Percentiles rank a stretch among this genome's conserved stretches.
phyloP scores from a whole-genome alignment of 345 rosid genomes.

The Psidium friedrichsthalianum region DNA sequence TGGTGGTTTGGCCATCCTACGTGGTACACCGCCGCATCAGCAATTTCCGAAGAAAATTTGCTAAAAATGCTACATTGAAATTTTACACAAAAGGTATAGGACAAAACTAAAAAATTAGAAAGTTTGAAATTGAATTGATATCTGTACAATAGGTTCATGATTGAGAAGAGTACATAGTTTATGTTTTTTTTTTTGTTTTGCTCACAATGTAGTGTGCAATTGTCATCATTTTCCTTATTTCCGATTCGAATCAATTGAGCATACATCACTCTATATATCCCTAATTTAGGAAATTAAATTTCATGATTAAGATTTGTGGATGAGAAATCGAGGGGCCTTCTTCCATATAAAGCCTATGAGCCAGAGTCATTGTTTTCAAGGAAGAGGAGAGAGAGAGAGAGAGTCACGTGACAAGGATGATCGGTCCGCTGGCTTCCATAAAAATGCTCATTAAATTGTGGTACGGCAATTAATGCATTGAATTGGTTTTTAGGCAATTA shows the following conservation, averaged over 20 bases:
- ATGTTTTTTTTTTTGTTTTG: not conserved
- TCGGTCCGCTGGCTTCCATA: not conserved
- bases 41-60: not conserved
- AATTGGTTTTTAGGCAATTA: not conserved
- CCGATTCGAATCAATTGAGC: not conserved
- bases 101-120: too few relatives aligned
- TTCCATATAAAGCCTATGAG: not conserved
- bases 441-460: not conserved
- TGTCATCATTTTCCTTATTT: not conserved
- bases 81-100: too few relatives aligned
- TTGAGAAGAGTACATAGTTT: not conserved
- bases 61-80: not conserved
- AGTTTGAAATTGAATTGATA: not conserved
- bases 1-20: not conserved
- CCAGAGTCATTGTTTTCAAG: not conserved
- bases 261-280: not conserved
- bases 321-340: not conserved
- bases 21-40: too few relatives aligned
- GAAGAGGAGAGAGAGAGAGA: too few relatives aligned
- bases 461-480: not conserved
- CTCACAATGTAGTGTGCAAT: not conserved
- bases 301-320: not conserved
- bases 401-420: not conserved
- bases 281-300: not conserved
- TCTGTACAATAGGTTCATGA: fast-evolving